Evolutionary conservation across 371 early-diverging fungal species (phyloP).

Genomic region (Lichtheimia corymbifera): DNA sequence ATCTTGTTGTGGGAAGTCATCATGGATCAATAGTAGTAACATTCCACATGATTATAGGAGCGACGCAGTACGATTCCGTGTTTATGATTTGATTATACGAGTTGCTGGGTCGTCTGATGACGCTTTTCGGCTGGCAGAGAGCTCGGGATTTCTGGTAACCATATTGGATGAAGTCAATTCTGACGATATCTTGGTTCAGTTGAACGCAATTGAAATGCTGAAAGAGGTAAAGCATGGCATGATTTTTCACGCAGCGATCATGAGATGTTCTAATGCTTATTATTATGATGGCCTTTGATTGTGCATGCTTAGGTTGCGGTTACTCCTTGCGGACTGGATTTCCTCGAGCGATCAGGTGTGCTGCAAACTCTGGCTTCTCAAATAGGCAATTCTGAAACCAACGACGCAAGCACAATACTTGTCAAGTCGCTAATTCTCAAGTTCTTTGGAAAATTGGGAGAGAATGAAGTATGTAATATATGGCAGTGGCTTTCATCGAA

Average conservation of each 20-base stretch:
- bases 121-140: constrained; percentile 40
- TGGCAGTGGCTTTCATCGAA: background rate
- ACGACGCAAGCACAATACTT: constrained; percentile 32
- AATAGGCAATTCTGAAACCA: constrained; percentile 27
- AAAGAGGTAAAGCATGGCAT: constrained; percentile 30
- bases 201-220: constrained; percentile 55
- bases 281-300: background rate
- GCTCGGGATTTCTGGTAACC: constrained; percentile 30
- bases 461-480: constrained; percentile 18
- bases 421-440: constrained; percentile 43
- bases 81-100: constrained; percentile 46
- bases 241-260: background rate
- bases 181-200: constrained; percentile 40
- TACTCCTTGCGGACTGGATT: constrained; percentile 27
- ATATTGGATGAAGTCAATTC: constrained; percentile 37
- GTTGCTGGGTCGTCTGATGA: constrained; percentile 40
- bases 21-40: background rate
- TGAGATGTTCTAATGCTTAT: background rate
- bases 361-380: constrained; percentile 28
- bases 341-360: constrained; percentile 37
- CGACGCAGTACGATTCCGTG: constrained; percentile 49
- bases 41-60: constrained; percentile 20
- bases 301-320: constrained; percentile 26
- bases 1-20: background rate
- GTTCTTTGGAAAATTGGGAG: constrained; percentile 44